Percentiles rank a stretch among this genome's conserved stretches.
Conservation (phyloP, 768 basidiomycete genomes). For the Hygrocybe punicea region DNA sequence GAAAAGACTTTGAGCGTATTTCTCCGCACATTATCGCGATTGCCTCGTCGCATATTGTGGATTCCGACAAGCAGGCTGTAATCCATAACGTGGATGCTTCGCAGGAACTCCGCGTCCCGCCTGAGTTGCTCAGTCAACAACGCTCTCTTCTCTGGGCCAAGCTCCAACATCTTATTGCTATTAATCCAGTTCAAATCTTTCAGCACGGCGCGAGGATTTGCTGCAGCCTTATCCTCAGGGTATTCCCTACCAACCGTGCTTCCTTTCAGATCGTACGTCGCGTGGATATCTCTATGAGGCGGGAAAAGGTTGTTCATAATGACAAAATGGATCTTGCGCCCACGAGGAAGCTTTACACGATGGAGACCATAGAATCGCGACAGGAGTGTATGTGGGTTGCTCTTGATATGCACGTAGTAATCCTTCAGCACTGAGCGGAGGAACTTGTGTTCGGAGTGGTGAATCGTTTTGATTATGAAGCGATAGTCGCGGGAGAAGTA, state of each 20-base stretch:
- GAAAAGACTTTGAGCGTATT: conserved; percentile 92
- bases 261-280: conserved; percentile 96
- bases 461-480: conserved; percentile 99
- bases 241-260: conserved; percentile 87
- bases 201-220: conserved; percentile 82
- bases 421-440: conserved; percentile 76
- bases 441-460: conserved; percentile 91
- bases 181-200: conserved; percentile 98
- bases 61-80: conserved; percentile 93
- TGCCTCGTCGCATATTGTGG: conserved; percentile 87
- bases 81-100: conserved; percentile 87
- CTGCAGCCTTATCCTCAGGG: conserved; percentile 75
- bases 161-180: conserved; percentile 66
- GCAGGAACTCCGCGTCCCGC: conserved; percentile 83
- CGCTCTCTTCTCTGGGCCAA: conserved; percentile 96
- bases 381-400: conserved; percentile 89
- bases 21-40: conserved; percentile 85
- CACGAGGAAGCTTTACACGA: conserved; percentile 91
- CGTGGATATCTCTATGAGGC: conserved; percentile 94
- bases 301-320: conserved; percentile 99
- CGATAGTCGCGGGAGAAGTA: conserved; percentile 98
- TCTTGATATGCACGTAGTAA: conserved; percentile 82
- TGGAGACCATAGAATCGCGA: conserved; percentile 97
- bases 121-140: conserved; percentile 87
- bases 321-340: conserved; percentile 96